Evolutionary conservation across 208 protist species (phyloP), one percentile per base, ranked within the genome.

Genomic region (Strigomonas oncopelti): DNA sequence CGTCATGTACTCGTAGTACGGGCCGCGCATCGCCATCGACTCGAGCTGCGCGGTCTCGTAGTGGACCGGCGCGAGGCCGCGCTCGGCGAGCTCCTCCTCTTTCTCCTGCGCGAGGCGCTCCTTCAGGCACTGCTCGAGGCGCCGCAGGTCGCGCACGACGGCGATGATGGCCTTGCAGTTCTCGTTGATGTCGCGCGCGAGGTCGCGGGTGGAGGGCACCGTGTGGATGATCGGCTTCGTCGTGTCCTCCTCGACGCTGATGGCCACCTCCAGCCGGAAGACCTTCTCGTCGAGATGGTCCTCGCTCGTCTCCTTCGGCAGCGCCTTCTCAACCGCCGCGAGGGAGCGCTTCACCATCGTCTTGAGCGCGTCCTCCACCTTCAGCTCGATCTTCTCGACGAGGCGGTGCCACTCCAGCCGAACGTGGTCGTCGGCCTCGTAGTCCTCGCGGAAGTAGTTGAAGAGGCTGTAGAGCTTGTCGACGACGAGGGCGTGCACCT

Each of bases 1-100:
- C 3, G 92, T 93, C 80, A 99, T 97, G 76, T 95, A 92, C 65
- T 97, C 95, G 74, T 96, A 98, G 82, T 98, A 98, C 24, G 88
- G 85, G 14, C 89, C 89, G 18, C 82, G 85, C 58, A 93, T 68
- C 57, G 80, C 65, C 38, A 85, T 31, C 36, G 59, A 73, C 38
- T 90, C 85, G 11, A 78, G 68, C 62, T 80, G 75, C 32, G 71
- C 80, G 64, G 81, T 86, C 36, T 81, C 67, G 72, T 93, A 92
- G 51, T 63, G 48, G 16, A 96, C 84, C 22, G 79, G 46, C 1
- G 56, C 42, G 1, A 80, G 75, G 57, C 86, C 83, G 38, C 74
- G 32, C 68, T 87, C 75, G 11, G 72, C 74, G 56, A 83, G 80
- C 48, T 85, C 88, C 59, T 85, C 85, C 45, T 58, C 52, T 2